Conservation (phyloP, 148 eudicot genomes). For the Rhododendron williamsianum region DNA sequence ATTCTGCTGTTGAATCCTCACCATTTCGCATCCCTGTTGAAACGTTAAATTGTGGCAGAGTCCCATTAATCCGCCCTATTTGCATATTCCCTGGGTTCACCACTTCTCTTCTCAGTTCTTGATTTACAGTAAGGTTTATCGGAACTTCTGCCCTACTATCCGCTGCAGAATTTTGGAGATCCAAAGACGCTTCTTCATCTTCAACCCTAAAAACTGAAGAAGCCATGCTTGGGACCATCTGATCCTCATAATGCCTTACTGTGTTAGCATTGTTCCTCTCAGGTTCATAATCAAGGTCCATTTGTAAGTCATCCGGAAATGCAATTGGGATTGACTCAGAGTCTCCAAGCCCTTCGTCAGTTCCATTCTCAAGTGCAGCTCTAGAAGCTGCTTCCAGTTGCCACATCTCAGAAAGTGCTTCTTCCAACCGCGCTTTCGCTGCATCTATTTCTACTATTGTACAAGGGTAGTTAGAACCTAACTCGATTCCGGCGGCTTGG, state of each 20-base stretch:
- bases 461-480: slow-evolving; percentile 89
- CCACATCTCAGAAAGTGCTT: slow-evolving; percentile 84
- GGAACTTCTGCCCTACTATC: slow-evolving; percentile 87
- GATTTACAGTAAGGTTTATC: slow-evolving; percentile 31
- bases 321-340: slow-evolving; percentile 62
- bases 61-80: slow-evolving; percentile 21
- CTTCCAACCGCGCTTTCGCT: slow-evolving; percentile 71
- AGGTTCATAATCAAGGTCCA: slow-evolving; percentile 66
- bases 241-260: slow-evolving; percentile 65
- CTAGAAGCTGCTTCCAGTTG: slow-evolving; percentile 72
- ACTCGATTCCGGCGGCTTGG: slow-evolving; percentile 93
- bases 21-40: slow-evolving; percentile 39
- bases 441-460: slow-evolving; percentile 84
- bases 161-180: slow-evolving; percentile 34
- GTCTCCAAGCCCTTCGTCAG: slow-evolving; percentile 96
- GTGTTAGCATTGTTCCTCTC: slow-evolving; percentile 29
- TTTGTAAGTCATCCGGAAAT: slow-evolving; percentile 65
- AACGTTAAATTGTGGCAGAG: slow-evolving; percentile 31
- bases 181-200: slow-evolving; percentile 66
- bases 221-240: slow-evolving; percentile 95
- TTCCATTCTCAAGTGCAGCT: slow-evolving; percentile 75
- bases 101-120: slow-evolving; percentile 25
- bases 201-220: slow-evolving; percentile 58
- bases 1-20: slow-evolving; percentile 66
- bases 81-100: slow-evolving; percentile 18